These are phyloP conservation scores for Boletus rubropictus DNA, from an alignment of 768 basidiomycete species.

Conservation along the genomic window DNA sequence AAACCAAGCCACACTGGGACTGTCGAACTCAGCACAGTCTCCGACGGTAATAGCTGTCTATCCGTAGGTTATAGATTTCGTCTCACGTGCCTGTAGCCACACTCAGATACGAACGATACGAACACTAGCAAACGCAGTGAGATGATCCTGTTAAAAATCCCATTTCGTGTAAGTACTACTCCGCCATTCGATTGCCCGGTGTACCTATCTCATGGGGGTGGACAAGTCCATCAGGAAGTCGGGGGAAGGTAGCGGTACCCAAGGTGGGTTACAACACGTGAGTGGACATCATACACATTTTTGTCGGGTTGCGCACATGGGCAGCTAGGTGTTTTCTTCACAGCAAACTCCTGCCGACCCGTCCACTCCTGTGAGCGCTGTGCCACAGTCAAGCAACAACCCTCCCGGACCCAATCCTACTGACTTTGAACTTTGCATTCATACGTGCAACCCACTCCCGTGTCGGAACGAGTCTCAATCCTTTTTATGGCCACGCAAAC, in stretches of 20 bases:
- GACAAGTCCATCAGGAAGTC: conserved; percentile 10
- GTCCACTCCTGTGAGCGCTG: conserved; percentile 2
- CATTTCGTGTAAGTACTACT: conserved; percentile 15
- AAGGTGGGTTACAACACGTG: conserved; percentile 10
- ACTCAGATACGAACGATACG: not conserved
- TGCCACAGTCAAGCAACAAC: conserved; percentile 1
- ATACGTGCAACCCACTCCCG: conserved; percentile 19
- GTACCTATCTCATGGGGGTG: not conserved
- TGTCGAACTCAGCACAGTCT: not conserved
- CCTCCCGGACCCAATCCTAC: not conserved
- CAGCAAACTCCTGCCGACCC: not conserved
- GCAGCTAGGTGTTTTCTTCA: not conserved
- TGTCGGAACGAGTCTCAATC: conserved; percentile 26
- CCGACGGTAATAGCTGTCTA: conserved; percentile 9
- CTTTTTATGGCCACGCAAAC: conserved; percentile 22
- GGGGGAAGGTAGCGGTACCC: conserved; percentile 1
- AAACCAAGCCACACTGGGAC: not conserved
- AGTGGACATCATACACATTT: not conserved
- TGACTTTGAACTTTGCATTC: conserved; percentile 25
- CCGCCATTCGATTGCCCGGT: not conserved
- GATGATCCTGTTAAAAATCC: conserved; percentile 20
- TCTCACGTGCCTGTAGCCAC: conserved; percentile 12
- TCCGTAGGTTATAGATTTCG: not conserved
- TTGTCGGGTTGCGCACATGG: not conserved
- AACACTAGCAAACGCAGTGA: conserved; percentile 15